Percentiles rank a stretch among this genome's conserved stretches.
These are phyloP conservation scores for Aspergillus nanangensis DNA, from an alignment of 495 filamentous ascomycete species.

Conservation along the genomic window DNA sequence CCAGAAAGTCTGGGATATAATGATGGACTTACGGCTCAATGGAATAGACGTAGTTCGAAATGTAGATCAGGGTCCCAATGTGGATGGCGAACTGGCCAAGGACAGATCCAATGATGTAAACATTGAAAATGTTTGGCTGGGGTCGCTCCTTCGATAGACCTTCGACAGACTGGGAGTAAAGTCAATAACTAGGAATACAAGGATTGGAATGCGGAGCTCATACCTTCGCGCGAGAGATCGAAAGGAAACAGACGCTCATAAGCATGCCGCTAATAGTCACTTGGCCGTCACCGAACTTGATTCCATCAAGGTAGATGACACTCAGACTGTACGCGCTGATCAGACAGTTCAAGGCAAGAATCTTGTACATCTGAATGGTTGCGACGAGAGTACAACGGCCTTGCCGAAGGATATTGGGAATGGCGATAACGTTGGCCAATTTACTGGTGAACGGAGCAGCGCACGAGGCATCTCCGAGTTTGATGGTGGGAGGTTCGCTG, in stretches of 20 bases:
- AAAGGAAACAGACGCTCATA: slow-evolving; percentile 99
- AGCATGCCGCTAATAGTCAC: slow-evolving; percentile 99
- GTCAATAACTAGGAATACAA: slow-evolving; percentile 15
- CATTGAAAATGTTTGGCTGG: slow-evolving; percentile 98
- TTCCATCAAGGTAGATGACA: slow-evolving; percentile 95
- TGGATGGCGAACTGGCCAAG: slow-evolving; percentile 97
- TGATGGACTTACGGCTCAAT: slow-evolving; percentile 74
- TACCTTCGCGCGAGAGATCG: slow-evolving; percentile 88
- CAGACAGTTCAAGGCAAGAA: slow-evolving; percentile 94
- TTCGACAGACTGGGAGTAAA: slow-evolving; percentile 67
- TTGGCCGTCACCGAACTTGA: slow-evolving; percentile 98
- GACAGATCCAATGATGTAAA: slow-evolving; percentile 97
- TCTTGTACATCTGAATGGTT: slow-evolving; percentile 99
- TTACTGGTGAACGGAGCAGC: slow-evolving; percentile 98
- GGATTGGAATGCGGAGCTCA: slow-evolving; percentile 9
- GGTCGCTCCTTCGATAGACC: slow-evolving; percentile 93
- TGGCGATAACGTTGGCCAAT: slow-evolving; percentile 91
- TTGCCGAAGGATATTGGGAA: slow-evolving; percentile 97
- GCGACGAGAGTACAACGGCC: slow-evolving; percentile 95
- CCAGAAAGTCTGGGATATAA: neutral
- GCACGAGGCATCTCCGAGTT: slow-evolving; percentile 95
- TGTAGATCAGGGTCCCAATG: slow-evolving; percentile 89
- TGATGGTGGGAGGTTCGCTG: slow-evolving; percentile 89
- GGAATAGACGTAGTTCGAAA: slow-evolving; percentile 80
- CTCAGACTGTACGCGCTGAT: slow-evolving; percentile 97